A percentile compares a stretch with the other conserved stretches of the same genome.
phyloP scores from a whole-genome alignment of 306 rosid species.

The Urtica urens region DNA sequence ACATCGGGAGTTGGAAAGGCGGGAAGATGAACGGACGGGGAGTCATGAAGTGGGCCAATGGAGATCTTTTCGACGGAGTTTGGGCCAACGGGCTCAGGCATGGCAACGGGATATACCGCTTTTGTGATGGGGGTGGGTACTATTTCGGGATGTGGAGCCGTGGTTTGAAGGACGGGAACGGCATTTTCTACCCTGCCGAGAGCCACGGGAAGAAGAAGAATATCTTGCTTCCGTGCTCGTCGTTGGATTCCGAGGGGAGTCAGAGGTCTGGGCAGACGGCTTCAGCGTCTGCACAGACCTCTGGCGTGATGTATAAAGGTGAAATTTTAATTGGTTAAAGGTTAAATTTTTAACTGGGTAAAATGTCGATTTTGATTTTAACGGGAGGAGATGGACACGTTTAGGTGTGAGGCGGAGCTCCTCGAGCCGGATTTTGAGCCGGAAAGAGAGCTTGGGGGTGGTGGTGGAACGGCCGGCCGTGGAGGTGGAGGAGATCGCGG shows the following conservation, averaged over 20 bases:
- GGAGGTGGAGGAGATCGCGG: constrained; percentile 19
- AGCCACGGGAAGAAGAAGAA: constrained; percentile 46
- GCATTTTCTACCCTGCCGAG: constrained; percentile 75
- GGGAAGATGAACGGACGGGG: constrained; percentile 84
- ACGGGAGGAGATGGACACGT: too few relatives aligned
- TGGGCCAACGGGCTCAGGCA: constrained; percentile 74
- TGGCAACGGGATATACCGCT: constrained; percentile 74
- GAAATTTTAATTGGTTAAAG: too few relatives aligned
- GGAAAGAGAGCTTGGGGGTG: too few relatives aligned
- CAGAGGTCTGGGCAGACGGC: constrained; percentile 28
- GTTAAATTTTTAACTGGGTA: too few relatives aligned
- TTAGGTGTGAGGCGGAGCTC: too few relatives aligned
- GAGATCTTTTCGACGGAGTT: constrained; percentile 61
- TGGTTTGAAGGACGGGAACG: constrained; percentile 88
- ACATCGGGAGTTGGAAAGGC: constrained; percentile 70
- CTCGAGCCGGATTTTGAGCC: too few relatives aligned
- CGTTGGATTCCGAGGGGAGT: constrained; percentile 22
- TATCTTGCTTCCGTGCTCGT: constrained; percentile 15
- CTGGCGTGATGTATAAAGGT: too few relatives aligned
- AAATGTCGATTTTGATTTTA: too few relatives aligned
- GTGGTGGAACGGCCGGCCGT: too few relatives aligned
- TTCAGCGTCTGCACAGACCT: too few relatives aligned
- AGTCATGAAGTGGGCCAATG: constrained; percentile 79
- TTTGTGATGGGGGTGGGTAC: constrained; percentile 62
- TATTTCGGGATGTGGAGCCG: constrained; percentile 83